A percentile compares a stretch with the other conserved stretches of the same genome.
Conservation (phyloP, 371 early-diverging fungal species). For the Mucor indicus region DNA sequence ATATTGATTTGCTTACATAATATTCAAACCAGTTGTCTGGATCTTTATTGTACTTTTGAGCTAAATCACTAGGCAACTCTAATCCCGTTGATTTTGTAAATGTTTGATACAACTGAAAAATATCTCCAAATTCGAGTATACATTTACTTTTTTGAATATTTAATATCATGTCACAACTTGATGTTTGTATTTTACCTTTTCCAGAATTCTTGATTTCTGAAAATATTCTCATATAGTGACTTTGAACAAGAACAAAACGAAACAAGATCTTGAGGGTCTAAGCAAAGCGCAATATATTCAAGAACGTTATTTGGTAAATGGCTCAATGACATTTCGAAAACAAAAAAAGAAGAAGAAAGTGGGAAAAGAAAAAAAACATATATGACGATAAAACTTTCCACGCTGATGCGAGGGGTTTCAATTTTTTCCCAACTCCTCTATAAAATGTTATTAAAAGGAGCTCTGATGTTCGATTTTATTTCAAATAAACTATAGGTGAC, state of each 20-base stretch:
- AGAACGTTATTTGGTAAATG: conserved; percentile 1
- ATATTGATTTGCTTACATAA: conserved; percentile 32
- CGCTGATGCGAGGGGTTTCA: background rate
- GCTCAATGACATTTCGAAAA: background rate
- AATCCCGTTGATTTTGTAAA: conserved; percentile 45
- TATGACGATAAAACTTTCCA: background rate
- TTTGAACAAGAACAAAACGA: conserved; percentile 3
- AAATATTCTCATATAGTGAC: background rate
- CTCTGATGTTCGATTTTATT: no score
- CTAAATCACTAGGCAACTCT: conserved; percentile 39
- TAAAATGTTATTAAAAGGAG: no score
- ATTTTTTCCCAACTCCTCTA: no score
- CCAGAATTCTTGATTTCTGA: conserved; percentile 18
- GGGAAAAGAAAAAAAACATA: background rate
- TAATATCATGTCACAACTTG: background rate
- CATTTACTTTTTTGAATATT: conserved; percentile 33
- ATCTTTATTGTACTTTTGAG: conserved; percentile 35
- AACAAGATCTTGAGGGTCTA: background rate
- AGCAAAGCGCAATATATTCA: conserved; percentile 1
- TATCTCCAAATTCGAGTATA: conserved; percentile 52
- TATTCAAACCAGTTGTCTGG: conserved; percentile 47
- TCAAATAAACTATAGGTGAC: no score
- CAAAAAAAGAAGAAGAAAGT: background rate
- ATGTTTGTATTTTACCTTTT: conserved; percentile 18
- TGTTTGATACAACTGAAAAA: conserved; percentile 48